phyloP scores from a whole-genome alignment of 495 filamentous ascomycete genomes.

The Tuber calosporum region DNA sequence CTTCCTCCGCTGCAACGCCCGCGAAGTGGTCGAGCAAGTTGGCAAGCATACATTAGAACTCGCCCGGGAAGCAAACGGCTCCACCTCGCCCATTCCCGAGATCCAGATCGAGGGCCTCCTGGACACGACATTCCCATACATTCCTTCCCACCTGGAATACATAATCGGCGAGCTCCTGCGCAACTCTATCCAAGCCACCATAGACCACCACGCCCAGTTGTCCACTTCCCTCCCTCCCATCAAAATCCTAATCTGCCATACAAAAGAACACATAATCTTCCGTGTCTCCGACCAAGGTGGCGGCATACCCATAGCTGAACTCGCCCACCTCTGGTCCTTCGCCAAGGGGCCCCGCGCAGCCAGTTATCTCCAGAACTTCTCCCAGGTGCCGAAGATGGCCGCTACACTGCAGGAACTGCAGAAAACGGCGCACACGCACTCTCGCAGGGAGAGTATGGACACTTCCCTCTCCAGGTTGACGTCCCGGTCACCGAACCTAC shows the following conservation, averaged over 20 bases:
- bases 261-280: slow-evolving; percentile 91
- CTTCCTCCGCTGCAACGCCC: slow-evolving; percentile 87
- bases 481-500: slow-evolving; percentile 74
- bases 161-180: slow-evolving; percentile 92
- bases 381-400: slow-evolving; percentile 81
- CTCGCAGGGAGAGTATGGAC: slow-evolving; percentile 42
- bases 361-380: slow-evolving; percentile 69
- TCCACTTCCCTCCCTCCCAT: slow-evolving; percentile 61
- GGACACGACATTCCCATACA: slow-evolving; percentile 89
- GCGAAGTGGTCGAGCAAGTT: slow-evolving; percentile 78
- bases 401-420: slow-evolving; percentile 87
- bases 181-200: slow-evolving; percentile 87
- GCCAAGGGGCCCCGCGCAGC: slow-evolving; percentile 75
- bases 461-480: slow-evolving; percentile 70
- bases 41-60: slow-evolving; percentile 64
- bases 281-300: slow-evolving; percentile 92
- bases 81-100: slow-evolving; percentile 61
- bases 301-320: slow-evolving; percentile 71
- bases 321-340: slow-evolving; percentile 95
- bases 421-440: slow-evolving; percentile 40
- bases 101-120: slow-evolving; percentile 81
- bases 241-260: slow-evolving; percentile 89
- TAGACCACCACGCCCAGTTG: slow-evolving; percentile 56
- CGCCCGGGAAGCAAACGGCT: slow-evolving; percentile 62
- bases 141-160: slow-evolving; percentile 91